These are phyloP conservation scores for Pseudonectria buxi DNA, from an alignment of 2,329 filamentous ascomycete genomes.

Conservation along the genomic window DNA sequence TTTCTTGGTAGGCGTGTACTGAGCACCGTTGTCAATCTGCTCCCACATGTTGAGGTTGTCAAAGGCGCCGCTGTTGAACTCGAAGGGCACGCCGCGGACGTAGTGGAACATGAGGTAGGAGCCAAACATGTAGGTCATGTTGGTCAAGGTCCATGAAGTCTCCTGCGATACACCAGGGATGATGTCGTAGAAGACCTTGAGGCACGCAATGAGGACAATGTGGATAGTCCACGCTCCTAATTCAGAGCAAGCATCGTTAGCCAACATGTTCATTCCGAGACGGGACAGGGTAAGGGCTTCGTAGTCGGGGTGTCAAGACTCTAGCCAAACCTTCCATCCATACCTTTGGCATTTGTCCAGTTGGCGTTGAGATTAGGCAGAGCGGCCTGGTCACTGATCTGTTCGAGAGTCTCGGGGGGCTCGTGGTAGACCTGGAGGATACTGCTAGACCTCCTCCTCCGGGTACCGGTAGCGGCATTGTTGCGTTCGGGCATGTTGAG, in stretches of 20 bases:
- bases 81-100: constrained; percentile 94
- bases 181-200: constrained; percentile 97
- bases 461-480: constrained; percentile 47
- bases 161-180: constrained; percentile 95
- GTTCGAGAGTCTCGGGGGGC: constrained; percentile 91
- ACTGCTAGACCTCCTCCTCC: constrained; percentile 93
- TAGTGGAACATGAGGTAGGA: constrained; percentile 99
- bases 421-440: constrained; percentile 90
- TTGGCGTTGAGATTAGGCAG: constrained; percentile 94
- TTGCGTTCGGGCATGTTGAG: constrained; percentile 54
- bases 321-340: constrained; percentile 21
- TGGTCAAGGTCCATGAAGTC: constrained; percentile 96
- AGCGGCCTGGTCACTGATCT: constrained; percentile 92
- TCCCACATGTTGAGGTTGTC: constrained; percentile 99
- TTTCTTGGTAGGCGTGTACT: constrained; percentile 98
- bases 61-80: constrained; percentile 97
- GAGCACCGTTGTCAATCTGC: constrained; percentile 97
- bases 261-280: constrained; percentile 1
- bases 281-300: constrained; percentile 2
- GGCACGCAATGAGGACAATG: constrained; percentile 78
- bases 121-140: constrained; percentile 98
- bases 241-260: constrained; percentile 5
- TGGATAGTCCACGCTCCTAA: constrained; percentile 97
- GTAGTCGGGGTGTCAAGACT: neutral
- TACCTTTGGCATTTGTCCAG: constrained; percentile 99